Evolutionary conservation across 129 eudicot species (phyloP).

Genomic region (Daucus carota): DH1_v3.0 NC_030389.2:30956001-30956500

Average conservation of each 20-base stretch:
- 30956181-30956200: constrained; percentile 73
- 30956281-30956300: no score
- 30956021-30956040: not conserved
- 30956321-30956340: no score
- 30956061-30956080: not conserved
- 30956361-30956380: no score
- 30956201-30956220: not conserved
- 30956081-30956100: not conserved
- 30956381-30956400: no score
- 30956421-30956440: no score
- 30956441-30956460: not conserved
- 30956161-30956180: constrained; percentile 74
- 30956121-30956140: constrained; percentile 85
- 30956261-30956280: no score
- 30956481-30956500: constrained; percentile 78
- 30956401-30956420: no score
- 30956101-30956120: constrained; percentile 5
- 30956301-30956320: no score
- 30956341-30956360: no score
- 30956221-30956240: not conserved
- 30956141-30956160: constrained; percentile 86
- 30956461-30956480: constrained; percentile 5
- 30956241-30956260: no score
- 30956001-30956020: not conserved
- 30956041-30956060: not conserved